A percentile compares a stretch with the other conserved stretches of the same genome.
These are phyloP conservation scores for Gossypium davidsonii DNA, from an alignment of 441 rosid genomes.

Conservation along the genomic window DNA sequence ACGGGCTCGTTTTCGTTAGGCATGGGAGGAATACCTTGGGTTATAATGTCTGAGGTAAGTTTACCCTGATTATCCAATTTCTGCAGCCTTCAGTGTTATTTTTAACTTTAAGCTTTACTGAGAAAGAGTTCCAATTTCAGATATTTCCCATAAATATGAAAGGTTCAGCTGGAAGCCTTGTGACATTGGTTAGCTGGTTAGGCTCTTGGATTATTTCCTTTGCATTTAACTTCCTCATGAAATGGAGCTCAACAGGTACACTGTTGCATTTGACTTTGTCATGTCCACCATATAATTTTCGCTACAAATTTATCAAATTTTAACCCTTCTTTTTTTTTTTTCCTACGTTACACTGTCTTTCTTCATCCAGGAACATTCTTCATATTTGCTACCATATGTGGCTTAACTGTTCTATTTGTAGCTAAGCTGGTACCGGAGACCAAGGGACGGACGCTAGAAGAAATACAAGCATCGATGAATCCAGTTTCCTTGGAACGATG, in stretches of 20 bases:
- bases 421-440: slow-evolving; percentile 43
- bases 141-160: slow-evolving; percentile 53
- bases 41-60: slow-evolving; percentile 59
- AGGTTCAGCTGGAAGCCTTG: slow-evolving; percentile 59
- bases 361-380: slow-evolving; percentile 34
- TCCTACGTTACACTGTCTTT: background rate
- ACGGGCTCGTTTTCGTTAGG: slow-evolving; percentile 50
- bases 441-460: slow-evolving; percentile 37
- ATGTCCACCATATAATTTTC: background rate
- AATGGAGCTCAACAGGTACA: slow-evolving; percentile 41
- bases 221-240: slow-evolving; percentile 43
- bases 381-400: slow-evolving; percentile 24
- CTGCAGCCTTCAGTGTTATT: background rate
- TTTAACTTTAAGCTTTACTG: background rate
- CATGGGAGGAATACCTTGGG: slow-evolving; percentile 60
- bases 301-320: background rate
- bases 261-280: background rate
- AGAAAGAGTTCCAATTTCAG: slow-evolving; percentile 24
- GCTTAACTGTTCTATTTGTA: slow-evolving; percentile 33
- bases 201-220: slow-evolving; percentile 55
- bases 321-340: background rate
- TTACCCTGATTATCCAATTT: background rate
- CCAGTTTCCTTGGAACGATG: slow-evolving; percentile 19
- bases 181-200: slow-evolving; percentile 49
- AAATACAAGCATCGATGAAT: slow-evolving; percentile 44